Conservation (phyloP, 257 asterid species). For the Nicotiana benthamiana region DNA sequence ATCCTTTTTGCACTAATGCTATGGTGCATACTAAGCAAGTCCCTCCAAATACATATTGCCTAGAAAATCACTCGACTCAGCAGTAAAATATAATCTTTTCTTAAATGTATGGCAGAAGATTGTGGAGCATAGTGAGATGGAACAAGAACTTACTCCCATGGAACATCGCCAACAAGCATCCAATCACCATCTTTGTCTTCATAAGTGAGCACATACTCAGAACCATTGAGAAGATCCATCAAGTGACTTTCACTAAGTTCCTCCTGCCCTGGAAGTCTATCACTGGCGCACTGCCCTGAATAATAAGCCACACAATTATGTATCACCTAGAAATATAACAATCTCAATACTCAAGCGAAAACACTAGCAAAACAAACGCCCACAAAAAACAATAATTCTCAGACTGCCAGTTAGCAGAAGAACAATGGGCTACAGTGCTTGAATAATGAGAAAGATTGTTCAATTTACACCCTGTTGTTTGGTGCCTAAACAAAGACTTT, state of each 20-base stretch:
- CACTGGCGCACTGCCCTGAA: conserved; percentile 51
- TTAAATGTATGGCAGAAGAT: neutral
- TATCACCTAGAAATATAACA: no score
- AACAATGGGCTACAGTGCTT: neutral
- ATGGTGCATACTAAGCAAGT: no score
- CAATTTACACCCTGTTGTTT: neutral
- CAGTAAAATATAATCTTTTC: neutral
- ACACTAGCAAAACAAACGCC: neutral
- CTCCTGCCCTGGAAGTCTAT: conserved; percentile 39
- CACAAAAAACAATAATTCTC: neutral
- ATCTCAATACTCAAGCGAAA: neutral
- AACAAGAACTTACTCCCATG: conserved; percentile 62
- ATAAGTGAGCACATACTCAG: conserved; percentile 63
- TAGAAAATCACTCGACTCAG: no score
- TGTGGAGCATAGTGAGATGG: neutral
- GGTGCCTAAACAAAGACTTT: neutral
- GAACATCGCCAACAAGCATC: conserved; percentile 95
- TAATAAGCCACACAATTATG: neutral
- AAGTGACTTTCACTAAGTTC: conserved; percentile 46
- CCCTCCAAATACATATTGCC: no score
- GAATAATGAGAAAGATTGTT: neutral
- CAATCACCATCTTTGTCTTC: conserved; percentile 82
- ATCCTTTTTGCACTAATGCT: no score
- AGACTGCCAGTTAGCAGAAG: neutral
- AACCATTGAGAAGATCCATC: conserved; percentile 56